These are phyloP conservation scores for Phyllosticta ampelicida DNA, from an alignment of 2,329 filamentous ascomycete species.

Conservation along the genomic window DNA sequence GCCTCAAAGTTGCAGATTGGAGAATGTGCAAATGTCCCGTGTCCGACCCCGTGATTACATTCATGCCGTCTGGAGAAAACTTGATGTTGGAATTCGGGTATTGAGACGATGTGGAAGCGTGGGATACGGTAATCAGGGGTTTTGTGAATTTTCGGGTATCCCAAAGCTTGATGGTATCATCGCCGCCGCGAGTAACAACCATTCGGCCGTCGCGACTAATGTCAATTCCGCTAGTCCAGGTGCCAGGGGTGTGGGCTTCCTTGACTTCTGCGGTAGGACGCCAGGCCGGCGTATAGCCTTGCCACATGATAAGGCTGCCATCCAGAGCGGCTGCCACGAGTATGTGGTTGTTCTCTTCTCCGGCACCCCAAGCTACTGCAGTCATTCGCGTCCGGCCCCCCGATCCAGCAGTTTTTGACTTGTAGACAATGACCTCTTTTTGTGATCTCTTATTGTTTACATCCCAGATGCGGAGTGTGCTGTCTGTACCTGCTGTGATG, in stretches of 20 bases:
- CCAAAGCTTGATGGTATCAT: slow-evolving; percentile 92
- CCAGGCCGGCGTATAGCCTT: slow-evolving; percentile 74
- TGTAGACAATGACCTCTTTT: slow-evolving; percentile 91
- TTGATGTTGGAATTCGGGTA: slow-evolving; percentile 79
- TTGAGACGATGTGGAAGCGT: slow-evolving; percentile 71
- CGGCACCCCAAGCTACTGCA: slow-evolving; percentile 72
- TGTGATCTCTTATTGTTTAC: slow-evolving; percentile 82
- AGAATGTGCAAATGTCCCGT: slow-evolving; percentile 83
- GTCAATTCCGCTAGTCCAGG: slow-evolving; percentile 87
- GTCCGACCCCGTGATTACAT: slow-evolving; percentile 79
- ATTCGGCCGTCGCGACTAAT: slow-evolving; percentile 85
- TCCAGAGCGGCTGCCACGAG: slow-evolving; percentile 78
- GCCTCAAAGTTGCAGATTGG: slow-evolving; percentile 78
- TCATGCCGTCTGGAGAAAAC: slow-evolving; percentile 75
- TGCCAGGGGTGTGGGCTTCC: slow-evolving; percentile 69
- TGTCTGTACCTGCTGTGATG: slow-evolving; percentile 87
- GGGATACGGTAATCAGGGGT: slow-evolving; percentile 67
- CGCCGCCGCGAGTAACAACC: slow-evolving; percentile 81
- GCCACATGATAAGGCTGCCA: slow-evolving; percentile 84
- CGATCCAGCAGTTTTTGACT: slow-evolving; percentile 77
- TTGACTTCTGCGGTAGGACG: slow-evolving; percentile 73
- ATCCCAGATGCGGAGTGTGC: slow-evolving; percentile 94
- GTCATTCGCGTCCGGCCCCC: slow-evolving; percentile 92
- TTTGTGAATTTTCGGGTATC: slow-evolving; percentile 92
- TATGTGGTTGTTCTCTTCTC: slow-evolving; percentile 66